These are phyloP conservation scores for Penicillium paneum DNA, from an alignment of 2,329 filamentous ascomycete species.

Conservation along the genomic window DNA sequence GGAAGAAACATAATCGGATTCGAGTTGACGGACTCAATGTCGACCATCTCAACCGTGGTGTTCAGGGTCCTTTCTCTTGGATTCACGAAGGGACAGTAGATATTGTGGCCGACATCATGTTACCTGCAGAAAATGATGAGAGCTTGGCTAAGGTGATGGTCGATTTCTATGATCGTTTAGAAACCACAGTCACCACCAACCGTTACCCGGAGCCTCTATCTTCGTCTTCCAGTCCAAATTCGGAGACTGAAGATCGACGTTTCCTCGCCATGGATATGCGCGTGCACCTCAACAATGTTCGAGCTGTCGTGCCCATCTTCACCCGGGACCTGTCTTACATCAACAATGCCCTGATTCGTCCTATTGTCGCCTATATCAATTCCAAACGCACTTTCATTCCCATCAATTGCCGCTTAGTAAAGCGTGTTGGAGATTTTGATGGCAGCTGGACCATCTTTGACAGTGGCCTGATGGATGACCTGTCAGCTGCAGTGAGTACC, in stretches of 20 bases:
- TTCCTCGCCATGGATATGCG: conserved; percentile 91
- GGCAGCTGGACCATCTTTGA: conserved; percentile 94
- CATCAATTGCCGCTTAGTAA: conserved; percentile 90
- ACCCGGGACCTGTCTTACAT: conserved; percentile 89
- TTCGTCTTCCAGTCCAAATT: conserved; percentile 20
- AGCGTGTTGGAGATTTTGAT: conserved; percentile 83
- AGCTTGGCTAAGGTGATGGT: conserved; percentile 90
- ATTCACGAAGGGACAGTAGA: conserved; percentile 97
- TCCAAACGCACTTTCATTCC: conserved; percentile 92
- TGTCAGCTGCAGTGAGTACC: conserved; percentile 69
- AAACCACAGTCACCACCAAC: conserved; percentile 83
- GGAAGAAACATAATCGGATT: conserved; percentile 94
- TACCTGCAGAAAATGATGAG: conserved; percentile 82
- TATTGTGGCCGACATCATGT: conserved; percentile 92
- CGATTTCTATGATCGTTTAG: conserved; percentile 95
- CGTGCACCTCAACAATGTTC: conserved; percentile 93
- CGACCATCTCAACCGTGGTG: conserved; percentile 90
- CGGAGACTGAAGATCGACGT: conserved; percentile 55
- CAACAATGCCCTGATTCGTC: conserved; percentile 89
- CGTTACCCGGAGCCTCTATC: conserved; percentile 47
- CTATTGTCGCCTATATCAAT: conserved; percentile 98
- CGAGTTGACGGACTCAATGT: conserved; percentile 92
- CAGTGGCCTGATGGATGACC: conserved; percentile 87
- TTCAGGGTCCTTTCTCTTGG: conserved; percentile 94
- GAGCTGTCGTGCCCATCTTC: conserved; percentile 88